Base-by-base conservation (phyloP, 2,329 filamentous ascomycete species). In the Xylariaceae sp. region DNA sequence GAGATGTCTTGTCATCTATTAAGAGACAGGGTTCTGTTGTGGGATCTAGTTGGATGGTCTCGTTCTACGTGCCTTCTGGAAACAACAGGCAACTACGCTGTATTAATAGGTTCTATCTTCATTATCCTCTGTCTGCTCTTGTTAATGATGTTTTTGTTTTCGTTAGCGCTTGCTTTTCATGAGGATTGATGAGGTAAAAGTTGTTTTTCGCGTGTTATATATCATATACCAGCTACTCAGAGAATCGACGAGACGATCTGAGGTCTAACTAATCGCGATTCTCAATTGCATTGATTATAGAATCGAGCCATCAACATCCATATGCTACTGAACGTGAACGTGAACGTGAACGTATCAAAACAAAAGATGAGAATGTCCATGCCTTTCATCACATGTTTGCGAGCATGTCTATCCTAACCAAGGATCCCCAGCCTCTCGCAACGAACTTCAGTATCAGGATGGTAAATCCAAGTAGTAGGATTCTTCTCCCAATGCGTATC, bases 1-100 rank as follows among this genome's bases (percentile, higher is more conserved):
- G 2, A 37, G 56, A 12, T 59, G 56, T 16, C 18, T 54, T 21
- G 51, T 42, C 6, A 19, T 49, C 18, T 22, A 41, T 34, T 21
- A 32, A 12, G 15, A 19, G 4, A 10, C 4, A 13, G 10, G 32
- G 13, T 15, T 34, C 6, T 15, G 10, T 4, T 34, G 13, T 34
- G 4, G 10, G 10, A 34, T 34, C 32, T 9, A 15, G 13, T 34
- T 10, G 32, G 32, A 13, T 2, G 1, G 9, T 34, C 32, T 34
- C 10, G 3, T 34, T 34, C 32, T 34, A 34, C 13, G 13, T 34
- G 32, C 13, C 13, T 12, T 15, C 32, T 3, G 13, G 32, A 34
- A 34, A 34, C 6, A 4, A 34, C 8, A 26, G 26, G 26, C 26
- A 8, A 26, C 8, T 26, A 8, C 26, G 12, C 9, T 15, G 30